Evolutionary conservation across 2,329 filamentous ascomycete species (phyloP).

Genomic region (Bretziella fagacearum): DNA sequence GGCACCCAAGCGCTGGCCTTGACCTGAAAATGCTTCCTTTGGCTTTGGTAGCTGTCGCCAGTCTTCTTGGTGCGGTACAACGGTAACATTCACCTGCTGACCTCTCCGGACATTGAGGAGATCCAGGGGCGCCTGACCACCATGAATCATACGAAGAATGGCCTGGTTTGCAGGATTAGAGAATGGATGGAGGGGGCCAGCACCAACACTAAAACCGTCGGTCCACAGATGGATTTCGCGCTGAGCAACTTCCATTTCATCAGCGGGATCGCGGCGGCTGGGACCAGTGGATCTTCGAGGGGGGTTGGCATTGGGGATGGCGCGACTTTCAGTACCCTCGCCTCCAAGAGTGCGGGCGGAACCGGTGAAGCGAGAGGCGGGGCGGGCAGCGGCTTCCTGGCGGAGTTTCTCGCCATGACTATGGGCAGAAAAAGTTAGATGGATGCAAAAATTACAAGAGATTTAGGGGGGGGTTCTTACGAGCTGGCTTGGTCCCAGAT

Average conservation of each 20-base stretch:
- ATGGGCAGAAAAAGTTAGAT: background rate
- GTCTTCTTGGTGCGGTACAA: conserved; percentile 58
- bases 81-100: conserved; percentile 62
- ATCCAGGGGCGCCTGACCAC: conserved; percentile 58
- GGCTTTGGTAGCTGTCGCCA: conserved; percentile 57
- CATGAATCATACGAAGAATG: conserved; percentile 58
- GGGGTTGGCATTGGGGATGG: conserved; percentile 43
- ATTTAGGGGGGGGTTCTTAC: conserved; percentile 24
- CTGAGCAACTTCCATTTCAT: conserved; percentile 20
- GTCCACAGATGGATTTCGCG: conserved; percentile 65
- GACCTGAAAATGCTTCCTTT: conserved; percentile 58
- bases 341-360: conserved; percentile 61
- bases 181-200: conserved; percentile 60
- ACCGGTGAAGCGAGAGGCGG: conserved; percentile 46
- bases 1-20: conserved; percentile 58
- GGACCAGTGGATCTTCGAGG: conserved; percentile 3
- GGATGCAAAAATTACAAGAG: background rate
- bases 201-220: conserved; percentile 72
- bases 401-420: conserved; percentile 8
- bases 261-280: conserved; percentile 25
- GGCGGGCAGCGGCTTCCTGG: conserved; percentile 18
- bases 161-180: conserved; percentile 60
- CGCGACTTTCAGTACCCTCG: conserved; percentile 54
- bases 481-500: conserved; percentile 47
- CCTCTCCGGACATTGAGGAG: conserved; percentile 60